These are phyloP conservation scores for Leccinum subgranulosum DNA, from an alignment of 768 basidiomycete genomes.

Conservation along the genomic window DNA sequence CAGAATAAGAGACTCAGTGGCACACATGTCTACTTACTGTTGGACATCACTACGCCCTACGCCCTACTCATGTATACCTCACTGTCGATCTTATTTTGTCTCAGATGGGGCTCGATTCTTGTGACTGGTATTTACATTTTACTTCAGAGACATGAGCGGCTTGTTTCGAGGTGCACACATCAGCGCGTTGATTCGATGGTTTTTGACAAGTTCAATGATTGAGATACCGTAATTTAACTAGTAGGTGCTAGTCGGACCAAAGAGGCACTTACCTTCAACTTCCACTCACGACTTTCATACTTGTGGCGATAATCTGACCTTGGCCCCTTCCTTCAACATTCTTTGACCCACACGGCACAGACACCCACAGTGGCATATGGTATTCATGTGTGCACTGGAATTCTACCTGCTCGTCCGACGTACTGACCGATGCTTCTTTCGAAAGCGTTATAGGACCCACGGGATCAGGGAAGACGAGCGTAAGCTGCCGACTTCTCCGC, in stretches of 20 bases:
- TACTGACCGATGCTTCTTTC: neutral
- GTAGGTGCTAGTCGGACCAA: neutral
- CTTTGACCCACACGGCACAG: neutral
- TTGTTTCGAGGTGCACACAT: too few species aligned
- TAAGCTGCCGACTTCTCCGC: neutral
- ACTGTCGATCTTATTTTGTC: neutral
- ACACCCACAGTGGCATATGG: neutral
- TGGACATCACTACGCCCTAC: neutral
- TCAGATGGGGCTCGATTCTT: neutral
- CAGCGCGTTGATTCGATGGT: too few species aligned
- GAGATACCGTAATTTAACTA: neutral
- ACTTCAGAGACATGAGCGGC: neutral
- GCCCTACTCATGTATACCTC: neutral
- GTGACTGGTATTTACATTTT: neutral
- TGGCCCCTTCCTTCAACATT: neutral
- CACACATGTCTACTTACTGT: neutral
- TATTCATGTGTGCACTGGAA: neutral
- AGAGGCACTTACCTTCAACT: neutral
- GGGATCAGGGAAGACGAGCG: constrained; percentile 8
- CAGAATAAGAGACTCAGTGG: neutral
- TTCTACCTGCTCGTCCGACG: neutral
- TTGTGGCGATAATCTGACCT: neutral
- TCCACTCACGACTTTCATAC: neutral
- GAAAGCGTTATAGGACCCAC: neutral
- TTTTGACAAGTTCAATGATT: too few species aligned